Percentiles rank a stretch among this genome's conserved stretches.
phyloP scores from a whole-genome alignment of 2,329 filamentous ascomycete genomes.

The Fusarium anguioides region DNA sequence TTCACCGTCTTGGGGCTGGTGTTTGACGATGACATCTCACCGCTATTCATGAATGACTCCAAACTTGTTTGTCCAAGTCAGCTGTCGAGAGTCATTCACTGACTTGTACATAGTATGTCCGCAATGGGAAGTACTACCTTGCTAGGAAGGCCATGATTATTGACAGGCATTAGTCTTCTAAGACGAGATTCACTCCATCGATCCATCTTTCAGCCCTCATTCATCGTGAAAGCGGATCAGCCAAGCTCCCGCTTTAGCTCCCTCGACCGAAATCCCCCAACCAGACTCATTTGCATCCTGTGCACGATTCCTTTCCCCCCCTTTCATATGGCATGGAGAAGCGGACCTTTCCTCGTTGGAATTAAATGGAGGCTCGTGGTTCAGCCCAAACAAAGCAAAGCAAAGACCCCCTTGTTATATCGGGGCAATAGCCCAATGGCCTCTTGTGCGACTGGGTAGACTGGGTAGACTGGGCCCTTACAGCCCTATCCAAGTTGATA shows the following conservation, averaged over 20 bases:
- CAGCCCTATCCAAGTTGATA: conserved; percentile 31
- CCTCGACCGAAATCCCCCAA: not conserved
- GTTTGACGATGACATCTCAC: conserved; percentile 23
- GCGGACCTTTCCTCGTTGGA: not conserved
- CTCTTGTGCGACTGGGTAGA: not conserved
- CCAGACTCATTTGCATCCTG: not conserved
- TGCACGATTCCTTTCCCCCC: not conserved
- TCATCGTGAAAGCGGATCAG: conserved; percentile 14
- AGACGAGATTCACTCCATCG: conserved; percentile 11
- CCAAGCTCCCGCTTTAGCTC: conserved; percentile 20
- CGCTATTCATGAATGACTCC: conserved; percentile 12
- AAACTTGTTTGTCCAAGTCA: not conserved
- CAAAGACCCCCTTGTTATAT: not conserved
- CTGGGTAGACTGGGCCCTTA: too few relatives aligned
- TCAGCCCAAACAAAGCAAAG: not conserved
- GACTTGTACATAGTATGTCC: not conserved
- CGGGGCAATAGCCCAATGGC: not conserved
- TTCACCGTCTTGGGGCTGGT: conserved; percentile 1
- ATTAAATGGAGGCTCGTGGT: conserved; percentile 6
- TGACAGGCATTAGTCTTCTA: conserved; percentile 1
- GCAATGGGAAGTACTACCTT: not conserved
- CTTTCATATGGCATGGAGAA: conserved; percentile 19
- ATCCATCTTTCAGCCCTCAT: conserved; percentile 11
- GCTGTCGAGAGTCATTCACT: not conserved
- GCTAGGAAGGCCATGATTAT: not conserved